A percentile compares a stretch with the other conserved stretches of the same genome.
Evolutionary conservation across 2,329 filamentous ascomycete genomes (phyloP).

Genomic region (Fusarium drepaniforme): DNA sequence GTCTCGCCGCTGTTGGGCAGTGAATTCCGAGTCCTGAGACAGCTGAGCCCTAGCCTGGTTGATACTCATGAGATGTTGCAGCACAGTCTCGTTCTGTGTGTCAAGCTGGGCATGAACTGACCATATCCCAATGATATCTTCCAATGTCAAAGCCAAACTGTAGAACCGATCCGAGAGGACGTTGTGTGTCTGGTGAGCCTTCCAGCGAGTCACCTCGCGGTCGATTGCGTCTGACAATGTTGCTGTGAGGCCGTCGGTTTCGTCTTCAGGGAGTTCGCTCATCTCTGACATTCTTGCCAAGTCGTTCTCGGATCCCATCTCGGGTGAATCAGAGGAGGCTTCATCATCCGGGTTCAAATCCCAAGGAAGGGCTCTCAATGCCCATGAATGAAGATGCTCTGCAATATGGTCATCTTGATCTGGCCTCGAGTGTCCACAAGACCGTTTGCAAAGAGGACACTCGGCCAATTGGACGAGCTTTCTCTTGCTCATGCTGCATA

Average conservation of each 20-base stretch:
- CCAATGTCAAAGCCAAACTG: neutral
- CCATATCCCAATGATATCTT: neutral
- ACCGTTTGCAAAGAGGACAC: neutral
- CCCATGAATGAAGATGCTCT: slow-evolving; percentile 10
- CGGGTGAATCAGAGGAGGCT: neutral
- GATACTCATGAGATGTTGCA: neutral
- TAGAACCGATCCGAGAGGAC: neutral
- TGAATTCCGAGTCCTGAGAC: neutral
- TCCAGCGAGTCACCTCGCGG: neutral
- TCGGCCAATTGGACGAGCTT: neutral
- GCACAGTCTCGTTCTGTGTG: neutral
- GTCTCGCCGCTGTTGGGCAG: neutral
- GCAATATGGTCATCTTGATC: slow-evolving; percentile 5
- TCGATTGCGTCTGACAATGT: neutral
- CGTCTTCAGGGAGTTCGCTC: neutral
- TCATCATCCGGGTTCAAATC: neutral
- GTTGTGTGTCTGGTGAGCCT: neutral
- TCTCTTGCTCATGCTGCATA: neutral
- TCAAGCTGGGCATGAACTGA: neutral
- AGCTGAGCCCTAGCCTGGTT: neutral
- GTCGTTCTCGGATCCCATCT: slow-evolving; percentile 4
- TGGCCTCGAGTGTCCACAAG: neutral
- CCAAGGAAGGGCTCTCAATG: slow-evolving; percentile 12
- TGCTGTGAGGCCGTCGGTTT: neutral
- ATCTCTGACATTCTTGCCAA: slow-evolving; percentile 7